These are phyloP conservation scores for Fusarium mexicanum DNA, from an alignment of 2,329 filamentous ascomycete genomes.

Conservation along the genomic window DNA sequence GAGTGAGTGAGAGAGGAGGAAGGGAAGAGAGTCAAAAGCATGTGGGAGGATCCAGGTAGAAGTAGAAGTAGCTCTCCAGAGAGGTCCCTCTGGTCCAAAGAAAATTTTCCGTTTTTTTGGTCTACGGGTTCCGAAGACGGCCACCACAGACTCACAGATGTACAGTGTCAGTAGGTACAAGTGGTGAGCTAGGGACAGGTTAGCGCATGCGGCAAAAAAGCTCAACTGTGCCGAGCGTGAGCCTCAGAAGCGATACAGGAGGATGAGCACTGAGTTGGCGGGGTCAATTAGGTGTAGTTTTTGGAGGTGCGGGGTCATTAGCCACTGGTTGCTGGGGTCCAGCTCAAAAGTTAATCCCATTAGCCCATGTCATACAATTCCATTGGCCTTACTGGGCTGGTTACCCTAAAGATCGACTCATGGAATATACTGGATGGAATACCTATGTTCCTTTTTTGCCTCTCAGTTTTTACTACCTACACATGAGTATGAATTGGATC, in stretches of 20 bases:
- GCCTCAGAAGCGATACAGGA: slow-evolving; percentile 21
- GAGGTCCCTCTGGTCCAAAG: slow-evolving; percentile 21
- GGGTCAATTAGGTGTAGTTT: slow-evolving; percentile 27
- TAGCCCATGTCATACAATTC: slow-evolving; percentile 1
- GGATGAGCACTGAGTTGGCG: slow-evolving; percentile 17
- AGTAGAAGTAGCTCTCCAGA: slow-evolving; percentile 24
- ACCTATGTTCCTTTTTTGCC: slow-evolving; percentile 5
- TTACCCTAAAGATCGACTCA: slow-evolving; percentile 25
- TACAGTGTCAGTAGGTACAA: neutral
- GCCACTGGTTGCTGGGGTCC: slow-evolving; percentile 3
- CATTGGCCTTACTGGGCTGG: slow-evolving; percentile 1
- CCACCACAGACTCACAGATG: slow-evolving; percentile 3
- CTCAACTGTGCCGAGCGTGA: slow-evolving; percentile 22
- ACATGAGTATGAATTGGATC: neutral
- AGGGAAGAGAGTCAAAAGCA: slow-evolving; percentile 18
- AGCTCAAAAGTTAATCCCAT: slow-evolving; percentile 17
- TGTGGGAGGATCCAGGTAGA: slow-evolving; percentile 33
- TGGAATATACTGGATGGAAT: neutral
- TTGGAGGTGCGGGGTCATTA: slow-evolving; percentile 42
- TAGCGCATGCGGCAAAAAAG: slow-evolving; percentile 31
- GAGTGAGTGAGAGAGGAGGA: slow-evolving; percentile 15
- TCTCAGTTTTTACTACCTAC: neutral
- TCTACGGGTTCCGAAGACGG: slow-evolving; percentile 35
- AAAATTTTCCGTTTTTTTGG: slow-evolving; percentile 25
- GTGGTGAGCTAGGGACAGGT: slow-evolving; percentile 3